Percentiles rank a stretch among this genome's conserved stretches.
Conservation (phyloP, 108 stramenopile genomes). For the Chaetoceros muelleri region DNA sequence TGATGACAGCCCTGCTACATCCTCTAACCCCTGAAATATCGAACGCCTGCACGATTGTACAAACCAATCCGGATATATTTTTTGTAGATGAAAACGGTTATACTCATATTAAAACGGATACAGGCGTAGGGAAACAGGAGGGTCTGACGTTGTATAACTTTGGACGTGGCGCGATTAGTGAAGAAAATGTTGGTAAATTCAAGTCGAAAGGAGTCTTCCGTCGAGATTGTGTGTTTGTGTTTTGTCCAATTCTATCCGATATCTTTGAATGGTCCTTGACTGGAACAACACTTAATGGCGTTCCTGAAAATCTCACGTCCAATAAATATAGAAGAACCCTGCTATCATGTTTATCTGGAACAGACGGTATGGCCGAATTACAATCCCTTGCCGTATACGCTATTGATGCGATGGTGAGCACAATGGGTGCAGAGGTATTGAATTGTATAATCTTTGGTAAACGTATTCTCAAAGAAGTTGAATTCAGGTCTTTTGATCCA, state of each 20-base stretch:
- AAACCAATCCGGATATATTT: conserved; percentile 32
- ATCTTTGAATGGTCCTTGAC: not conserved
- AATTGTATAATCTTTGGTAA: not conserved
- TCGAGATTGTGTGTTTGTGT: conserved; percentile 18
- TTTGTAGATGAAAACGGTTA: conserved; percentile 10
- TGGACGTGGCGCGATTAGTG: not conserved
- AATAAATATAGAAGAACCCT: conserved; percentile 32
- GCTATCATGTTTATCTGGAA: conserved; percentile 16
- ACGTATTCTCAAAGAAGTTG: not conserved
- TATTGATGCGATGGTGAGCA: conserved; percentile 22
- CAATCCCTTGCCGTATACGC: conserved; percentile 22
- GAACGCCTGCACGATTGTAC: conserved; percentile 38
- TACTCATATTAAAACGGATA: conserved; percentile 8
- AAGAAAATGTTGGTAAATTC: not conserved
- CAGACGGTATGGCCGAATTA: conserved; percentile 22
- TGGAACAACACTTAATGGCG: not conserved
- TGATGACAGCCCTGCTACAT: conserved; percentile 70
- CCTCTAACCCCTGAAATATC: conserved; percentile 58
- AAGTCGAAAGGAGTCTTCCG: not conserved
- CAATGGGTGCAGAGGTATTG: conserved; percentile 6
- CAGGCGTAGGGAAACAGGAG: conserved; percentile 4
- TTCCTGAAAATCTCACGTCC: not conserved
- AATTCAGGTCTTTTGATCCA: not conserved
- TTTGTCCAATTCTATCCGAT: conserved; percentile 18
- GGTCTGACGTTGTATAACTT: not conserved